Evolutionary conservation across 1,284 basidiomycete species (phyloP).

Genomic region (Moniliella sp.): DNA sequence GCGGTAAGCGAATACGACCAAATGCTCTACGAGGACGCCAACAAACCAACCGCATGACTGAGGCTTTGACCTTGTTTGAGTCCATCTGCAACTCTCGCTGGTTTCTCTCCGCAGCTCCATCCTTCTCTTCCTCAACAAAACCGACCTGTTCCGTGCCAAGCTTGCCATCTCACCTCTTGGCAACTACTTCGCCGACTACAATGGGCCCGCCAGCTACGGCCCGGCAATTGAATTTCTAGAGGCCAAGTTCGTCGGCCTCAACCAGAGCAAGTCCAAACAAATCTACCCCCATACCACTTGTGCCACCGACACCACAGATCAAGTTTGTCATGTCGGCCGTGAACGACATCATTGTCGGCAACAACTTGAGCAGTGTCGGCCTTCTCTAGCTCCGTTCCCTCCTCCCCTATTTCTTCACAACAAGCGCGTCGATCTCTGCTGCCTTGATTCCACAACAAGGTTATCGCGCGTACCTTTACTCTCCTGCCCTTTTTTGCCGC

Average conservation of each 20-base stretch:
- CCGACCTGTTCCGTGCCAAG: conserved; percentile 85
- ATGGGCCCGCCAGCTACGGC: conserved; percentile 18
- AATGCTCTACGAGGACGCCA: conserved; percentile 39
- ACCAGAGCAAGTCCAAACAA: conserved; percentile 20
- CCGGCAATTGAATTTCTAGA: conserved; percentile 28
- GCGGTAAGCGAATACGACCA: conserved; percentile 82
- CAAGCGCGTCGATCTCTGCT: no score
- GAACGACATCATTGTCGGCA: conserved; percentile 45
- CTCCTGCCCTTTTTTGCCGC: no score
- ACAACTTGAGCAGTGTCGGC: conserved; percentile 63
- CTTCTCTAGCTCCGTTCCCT: no score
- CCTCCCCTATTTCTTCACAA: no score
- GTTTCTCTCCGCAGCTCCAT: conserved; percentile 22
- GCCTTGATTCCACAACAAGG: no score
- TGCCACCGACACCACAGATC: conserved; percentile 60
- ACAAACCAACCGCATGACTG: conserved; percentile 73
- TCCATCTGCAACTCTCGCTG: conserved; percentile 39
- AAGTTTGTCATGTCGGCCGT: conserved; percentile 41
- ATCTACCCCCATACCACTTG: conserved; percentile 51
- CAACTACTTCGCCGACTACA: conserved; percentile 58
- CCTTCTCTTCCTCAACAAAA: conserved; percentile 37
- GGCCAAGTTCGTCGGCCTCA: conserved; percentile 22
- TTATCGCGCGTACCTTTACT: no score
- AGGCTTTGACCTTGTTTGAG: conserved; percentile 80
- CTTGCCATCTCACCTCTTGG: conserved; percentile 62